These are phyloP conservation scores for Arachis monticola DNA, from an alignment of 331 rosid genomes.

Conservation along the genomic window DNA sequence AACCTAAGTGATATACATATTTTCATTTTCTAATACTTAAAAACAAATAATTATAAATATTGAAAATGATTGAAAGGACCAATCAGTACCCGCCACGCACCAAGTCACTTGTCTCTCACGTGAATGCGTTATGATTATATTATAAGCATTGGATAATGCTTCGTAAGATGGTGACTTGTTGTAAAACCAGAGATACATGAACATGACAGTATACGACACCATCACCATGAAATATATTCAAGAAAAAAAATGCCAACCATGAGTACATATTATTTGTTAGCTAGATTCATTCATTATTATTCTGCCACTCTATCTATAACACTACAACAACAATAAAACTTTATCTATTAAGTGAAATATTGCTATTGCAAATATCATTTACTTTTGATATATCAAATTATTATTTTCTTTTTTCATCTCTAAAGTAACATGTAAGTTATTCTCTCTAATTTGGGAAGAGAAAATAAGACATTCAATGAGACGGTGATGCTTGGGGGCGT, in stretches of 20 bases:
- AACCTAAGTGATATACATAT: too few species aligned
- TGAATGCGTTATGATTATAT: neutral
- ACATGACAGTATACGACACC: neutral
- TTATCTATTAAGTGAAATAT: too few species aligned
- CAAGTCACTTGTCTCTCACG: neutral
- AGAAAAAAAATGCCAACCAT: neutral
- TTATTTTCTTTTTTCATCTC: too few species aligned
- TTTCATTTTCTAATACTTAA: too few species aligned
- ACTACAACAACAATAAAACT: too few species aligned
- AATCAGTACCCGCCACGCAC: constrained; percentile 13
- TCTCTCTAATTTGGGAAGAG: too few species aligned
- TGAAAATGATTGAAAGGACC: constrained; percentile 21
- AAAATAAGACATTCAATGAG: too few species aligned
- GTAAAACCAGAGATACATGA: neutral
- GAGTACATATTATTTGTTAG: neutral
- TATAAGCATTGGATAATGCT: neutral
- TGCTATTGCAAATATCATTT: too few species aligned
- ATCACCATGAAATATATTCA: neutral
- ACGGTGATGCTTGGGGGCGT: too few species aligned
- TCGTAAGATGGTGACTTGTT: neutral
- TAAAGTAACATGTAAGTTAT: too few species aligned
- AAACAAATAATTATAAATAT: constrained; percentile 12
- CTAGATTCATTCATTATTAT: neutral
- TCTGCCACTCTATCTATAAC: too few species aligned
- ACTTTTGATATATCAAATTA: too few species aligned